These are phyloP conservation scores for Rhizophagus sp. DNA, from an alignment of 192 early-diverging fungal genomes.

Conservation along the genomic window DNA sequence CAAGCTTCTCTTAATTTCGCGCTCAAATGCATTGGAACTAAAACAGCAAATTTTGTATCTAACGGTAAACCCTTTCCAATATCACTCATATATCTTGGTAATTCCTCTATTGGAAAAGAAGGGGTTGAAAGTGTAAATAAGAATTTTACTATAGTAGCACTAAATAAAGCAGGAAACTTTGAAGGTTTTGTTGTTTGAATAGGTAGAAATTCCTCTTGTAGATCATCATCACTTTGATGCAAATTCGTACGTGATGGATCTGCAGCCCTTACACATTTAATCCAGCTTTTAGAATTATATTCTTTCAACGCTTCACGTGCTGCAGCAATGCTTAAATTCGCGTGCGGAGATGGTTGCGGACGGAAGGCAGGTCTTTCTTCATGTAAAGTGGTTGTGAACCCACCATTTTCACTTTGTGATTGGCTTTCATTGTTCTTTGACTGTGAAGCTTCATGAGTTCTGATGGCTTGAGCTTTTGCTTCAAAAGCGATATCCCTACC, in stretches of 20 bases:
- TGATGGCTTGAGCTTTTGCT: constrained; percentile 36
- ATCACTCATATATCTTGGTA: constrained; percentile 40
- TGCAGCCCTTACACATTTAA: constrained; percentile 30
- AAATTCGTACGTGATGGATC: not conserved
- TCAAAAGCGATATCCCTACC: constrained; percentile 42
- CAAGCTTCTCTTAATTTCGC: constrained; percentile 37
- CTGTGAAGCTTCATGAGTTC: constrained; percentile 2
- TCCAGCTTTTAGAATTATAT: constrained; percentile 41
- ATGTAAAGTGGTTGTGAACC: not conserved
- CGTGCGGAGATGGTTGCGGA: constrained; percentile 17
- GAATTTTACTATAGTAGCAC: constrained; percentile 29
- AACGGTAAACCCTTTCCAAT: constrained; percentile 44
- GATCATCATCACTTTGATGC: not conserved
- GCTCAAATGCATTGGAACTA: constrained; percentile 45
- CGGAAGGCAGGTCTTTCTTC: not conserved
- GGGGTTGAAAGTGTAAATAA: constrained; percentile 29
- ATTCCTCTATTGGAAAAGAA: constrained; percentile 37
- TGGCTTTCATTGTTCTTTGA: not conserved
- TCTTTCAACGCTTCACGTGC: constrained; percentile 34
- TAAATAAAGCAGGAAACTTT: constrained; percentile 36
- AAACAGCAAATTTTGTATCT: constrained; percentile 39
- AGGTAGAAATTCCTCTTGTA: constrained; percentile 17
- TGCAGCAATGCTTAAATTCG: constrained; percentile 28
- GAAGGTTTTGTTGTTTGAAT: constrained; percentile 14
- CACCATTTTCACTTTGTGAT: not conserved